These are phyloP conservation scores for Colletotrichum noveboracense DNA, from an alignment of 2,329 filamentous ascomycete genomes.

Conservation along the genomic window DNA sequence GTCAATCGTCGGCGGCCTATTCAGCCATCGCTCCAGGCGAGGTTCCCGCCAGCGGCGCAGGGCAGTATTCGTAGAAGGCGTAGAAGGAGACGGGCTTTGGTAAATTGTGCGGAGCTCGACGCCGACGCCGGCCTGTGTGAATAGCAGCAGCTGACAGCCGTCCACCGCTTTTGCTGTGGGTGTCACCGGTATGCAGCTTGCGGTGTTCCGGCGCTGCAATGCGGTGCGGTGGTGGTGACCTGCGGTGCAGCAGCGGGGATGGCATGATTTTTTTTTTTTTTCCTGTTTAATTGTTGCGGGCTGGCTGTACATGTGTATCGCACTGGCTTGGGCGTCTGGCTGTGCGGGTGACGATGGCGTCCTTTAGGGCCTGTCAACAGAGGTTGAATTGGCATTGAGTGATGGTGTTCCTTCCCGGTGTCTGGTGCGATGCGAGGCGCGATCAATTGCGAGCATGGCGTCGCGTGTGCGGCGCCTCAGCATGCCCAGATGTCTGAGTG, in stretches of 20 bases:
- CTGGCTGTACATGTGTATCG: not conserved
- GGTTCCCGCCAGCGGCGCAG: not conserved
- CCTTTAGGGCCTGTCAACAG: not conserved
- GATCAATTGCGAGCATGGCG: not conserved
- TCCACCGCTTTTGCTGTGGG: not conserved
- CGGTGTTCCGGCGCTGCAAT: not conserved
- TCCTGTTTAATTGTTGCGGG: not conserved
- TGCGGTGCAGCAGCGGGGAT: slow-evolving; percentile 8
- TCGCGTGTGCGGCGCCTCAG: not conserved
- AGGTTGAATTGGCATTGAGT: not conserved
- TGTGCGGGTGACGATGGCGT: not conserved
- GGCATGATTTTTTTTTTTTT: slow-evolving; percentile 3
- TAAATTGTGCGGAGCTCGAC: not conserved
- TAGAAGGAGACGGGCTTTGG: not conserved
- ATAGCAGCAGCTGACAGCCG: not conserved
- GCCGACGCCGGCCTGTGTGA: not conserved
- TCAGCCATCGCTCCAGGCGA: slow-evolving; percentile 12
- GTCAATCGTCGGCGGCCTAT: slow-evolving; percentile 6
- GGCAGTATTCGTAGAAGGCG: not conserved
- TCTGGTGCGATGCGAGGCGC: not conserved
- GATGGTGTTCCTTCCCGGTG: not conserved
- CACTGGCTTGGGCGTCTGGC: not conserved
- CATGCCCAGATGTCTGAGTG: not conserved
- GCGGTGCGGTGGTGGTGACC: not conserved
- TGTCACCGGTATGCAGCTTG: slow-evolving; percentile 9